phyloP scores from a whole-genome alignment of 1,284 basidiomycete genomes.

The Xanthoconium separans region DNA sequence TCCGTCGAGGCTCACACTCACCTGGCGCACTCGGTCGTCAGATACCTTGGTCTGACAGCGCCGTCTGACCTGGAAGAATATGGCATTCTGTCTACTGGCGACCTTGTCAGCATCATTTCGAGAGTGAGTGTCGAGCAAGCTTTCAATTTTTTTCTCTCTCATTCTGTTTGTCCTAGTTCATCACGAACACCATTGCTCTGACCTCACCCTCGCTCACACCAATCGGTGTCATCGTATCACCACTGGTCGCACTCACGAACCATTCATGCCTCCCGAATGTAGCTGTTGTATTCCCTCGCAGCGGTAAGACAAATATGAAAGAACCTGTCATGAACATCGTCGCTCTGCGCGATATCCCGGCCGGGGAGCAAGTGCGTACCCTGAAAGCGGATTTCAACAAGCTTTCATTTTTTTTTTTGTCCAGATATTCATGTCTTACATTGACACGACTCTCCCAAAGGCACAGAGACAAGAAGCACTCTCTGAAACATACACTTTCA shows the following conservation, averaged over 20 bases:
- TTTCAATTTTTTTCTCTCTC: not conserved
- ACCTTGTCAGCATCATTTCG: constrained; percentile 72
- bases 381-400: constrained; percentile 1
- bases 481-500: constrained; percentile 77
- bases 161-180: constrained; percentile 55
- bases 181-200: constrained; percentile 86
- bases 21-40: constrained; percentile 68
- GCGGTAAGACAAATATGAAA: constrained; percentile 34
- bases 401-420: not conserved
- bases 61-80: constrained; percentile 57
- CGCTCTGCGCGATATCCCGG: constrained; percentile 60
- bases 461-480: constrained; percentile 58
- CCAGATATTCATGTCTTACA: constrained; percentile 73
- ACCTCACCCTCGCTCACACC: constrained; percentile 74
- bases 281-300: constrained; percentile 82
- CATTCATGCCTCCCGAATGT: constrained; percentile 93
- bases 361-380: constrained; percentile 66
- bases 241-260: constrained; percentile 79
- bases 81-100: constrained; percentile 54
- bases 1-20: constrained; percentile 59
- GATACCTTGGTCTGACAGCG: constrained; percentile 58
- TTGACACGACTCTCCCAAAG: constrained; percentile 77
- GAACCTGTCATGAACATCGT: constrained; percentile 74
- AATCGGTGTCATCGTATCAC: constrained; percentile 80
- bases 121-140: constrained; percentile 42